Evolutionary conservation across 2,329 filamentous ascomycete genomes (phyloP).

Genomic region (Zymoseptoria passerinii): DNA sequence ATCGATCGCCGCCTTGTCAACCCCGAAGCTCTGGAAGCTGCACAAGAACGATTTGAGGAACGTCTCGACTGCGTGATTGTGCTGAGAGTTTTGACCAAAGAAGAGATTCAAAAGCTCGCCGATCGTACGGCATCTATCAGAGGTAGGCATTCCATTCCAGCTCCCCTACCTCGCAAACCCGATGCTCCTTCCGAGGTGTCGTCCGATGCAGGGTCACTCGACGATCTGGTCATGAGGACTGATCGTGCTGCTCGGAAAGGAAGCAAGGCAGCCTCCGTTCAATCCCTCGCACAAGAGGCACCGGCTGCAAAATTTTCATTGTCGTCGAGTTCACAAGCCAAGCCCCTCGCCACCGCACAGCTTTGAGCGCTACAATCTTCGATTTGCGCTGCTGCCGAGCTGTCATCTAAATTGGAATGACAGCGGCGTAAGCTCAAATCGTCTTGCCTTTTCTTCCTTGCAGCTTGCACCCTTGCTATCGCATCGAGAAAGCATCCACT

Average conservation of each 20-base stretch:
- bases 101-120: conserved; percentile 84
- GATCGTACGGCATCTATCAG: conserved; percentile 71
- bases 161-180: conserved; percentile 1
- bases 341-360: background rate
- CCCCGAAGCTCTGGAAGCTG: conserved; percentile 72
- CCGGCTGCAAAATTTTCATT: background rate
- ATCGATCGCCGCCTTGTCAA: conserved; percentile 84
- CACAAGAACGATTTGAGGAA: conserved; percentile 87
- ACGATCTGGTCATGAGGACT: background rate
- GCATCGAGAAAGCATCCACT: no score
- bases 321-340: background rate
- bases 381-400: background rate
- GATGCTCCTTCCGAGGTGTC: background rate
- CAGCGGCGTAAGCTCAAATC: background rate
- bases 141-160: conserved; percentile 33
- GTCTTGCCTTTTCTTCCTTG: no score
- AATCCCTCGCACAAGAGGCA: background rate
- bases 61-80: conserved; percentile 92
- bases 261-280: background rate
- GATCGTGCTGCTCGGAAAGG: background rate
- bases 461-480: no score
- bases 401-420: background rate
- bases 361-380: background rate
- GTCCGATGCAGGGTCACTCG: background rate
- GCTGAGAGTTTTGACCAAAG: conserved; percentile 72